A percentile compares a stretch with the other conserved stretches of the same genome.
Evolutionary conservation across 495 filamentous ascomycete genomes (phyloP).

Genomic region (Letharia columbiana): DNA sequence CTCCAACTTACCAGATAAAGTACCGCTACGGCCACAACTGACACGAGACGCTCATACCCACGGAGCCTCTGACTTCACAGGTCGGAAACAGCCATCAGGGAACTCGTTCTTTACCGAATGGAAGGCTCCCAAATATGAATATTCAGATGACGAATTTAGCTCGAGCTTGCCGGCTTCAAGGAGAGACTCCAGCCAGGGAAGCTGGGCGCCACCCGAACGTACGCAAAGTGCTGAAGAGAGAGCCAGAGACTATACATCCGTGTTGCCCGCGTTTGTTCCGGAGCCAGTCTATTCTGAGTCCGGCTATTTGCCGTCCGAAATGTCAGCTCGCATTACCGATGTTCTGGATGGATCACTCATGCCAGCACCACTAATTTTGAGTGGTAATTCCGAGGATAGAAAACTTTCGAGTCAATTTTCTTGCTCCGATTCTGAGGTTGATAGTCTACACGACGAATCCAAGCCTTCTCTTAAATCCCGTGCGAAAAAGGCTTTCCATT

Average conservation of each 20-base stretch:
- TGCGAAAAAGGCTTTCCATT: slow-evolving; percentile 19
- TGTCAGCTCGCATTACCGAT: slow-evolving; percentile 19
- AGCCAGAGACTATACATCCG: slow-evolving; percentile 18
- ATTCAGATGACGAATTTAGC: slow-evolving; percentile 12
- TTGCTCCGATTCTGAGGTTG: slow-evolving; percentile 22
- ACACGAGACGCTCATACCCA: slow-evolving; percentile 16
- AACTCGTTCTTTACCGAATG: slow-evolving; percentile 9
- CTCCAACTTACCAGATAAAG: slow-evolving; percentile 16
- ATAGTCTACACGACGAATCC: slow-evolving; percentile 7
- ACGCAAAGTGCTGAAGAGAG: slow-evolving; percentile 16
- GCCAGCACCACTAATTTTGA: slow-evolving; percentile 15
- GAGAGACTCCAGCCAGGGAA: background rate
- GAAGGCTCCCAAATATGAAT: slow-evolving; percentile 16
- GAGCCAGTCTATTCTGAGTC: slow-evolving; percentile 13
- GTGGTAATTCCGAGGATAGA: slow-evolving; percentile 11
- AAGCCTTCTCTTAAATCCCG: slow-evolving; percentile 13
- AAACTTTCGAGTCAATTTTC: slow-evolving; percentile 22
- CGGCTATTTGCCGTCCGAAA: slow-evolving; percentile 8
- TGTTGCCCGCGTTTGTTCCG: slow-evolving; percentile 8
- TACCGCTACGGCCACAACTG: slow-evolving; percentile 15
- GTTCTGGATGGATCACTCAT: slow-evolving; percentile 19
- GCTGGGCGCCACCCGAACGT: background rate
- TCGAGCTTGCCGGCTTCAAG: slow-evolving; percentile 5
- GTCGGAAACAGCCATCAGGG: background rate
- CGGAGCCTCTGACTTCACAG: slow-evolving; percentile 5